These are phyloP conservation scores for Leptographium lundbergii DNA, from an alignment of 2,329 filamentous ascomycete genomes.

Conservation along the genomic window DNA sequence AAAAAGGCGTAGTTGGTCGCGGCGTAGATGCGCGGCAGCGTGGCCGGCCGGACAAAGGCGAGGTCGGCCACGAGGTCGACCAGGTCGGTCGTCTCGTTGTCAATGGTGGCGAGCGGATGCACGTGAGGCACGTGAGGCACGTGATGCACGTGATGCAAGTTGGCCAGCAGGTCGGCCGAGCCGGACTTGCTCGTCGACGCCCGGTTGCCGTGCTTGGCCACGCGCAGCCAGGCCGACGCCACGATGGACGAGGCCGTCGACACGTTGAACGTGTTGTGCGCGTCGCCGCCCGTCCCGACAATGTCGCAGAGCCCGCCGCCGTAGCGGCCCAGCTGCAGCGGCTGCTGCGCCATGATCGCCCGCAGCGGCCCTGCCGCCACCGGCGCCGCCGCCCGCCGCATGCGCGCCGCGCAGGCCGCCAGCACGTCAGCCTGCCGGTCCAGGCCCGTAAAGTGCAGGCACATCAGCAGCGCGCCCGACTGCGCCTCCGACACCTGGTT, in stretches of 20 bases:
- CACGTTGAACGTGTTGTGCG: conserved; percentile 97
- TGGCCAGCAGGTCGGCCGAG: conserved; percentile 79
- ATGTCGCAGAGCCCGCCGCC: conserved; percentile 84
- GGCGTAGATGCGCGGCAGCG: conserved; percentile 60
- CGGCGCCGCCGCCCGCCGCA: conserved; percentile 66
- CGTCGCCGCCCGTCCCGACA: conserved; percentile 91
- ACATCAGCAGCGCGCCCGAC: conserved; percentile 74
- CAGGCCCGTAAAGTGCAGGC: conserved; percentile 79
- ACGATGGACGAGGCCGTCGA: conserved; percentile 89
- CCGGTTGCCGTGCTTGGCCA: conserved; percentile 93
- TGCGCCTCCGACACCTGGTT: conserved; percentile 82
- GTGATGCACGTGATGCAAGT: conserved; percentile 42
- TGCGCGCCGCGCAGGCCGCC: conserved; percentile 68
- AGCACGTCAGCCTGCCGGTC: conserved; percentile 79
- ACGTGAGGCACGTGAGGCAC: too few relatives aligned
- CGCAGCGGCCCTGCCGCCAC: conserved; percentile 54
- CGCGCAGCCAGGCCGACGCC: conserved; percentile 69
- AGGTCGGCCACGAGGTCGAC: conserved; percentile 57
- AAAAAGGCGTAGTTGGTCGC: conserved; percentile 87
- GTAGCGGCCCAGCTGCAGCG: conserved; percentile 58
- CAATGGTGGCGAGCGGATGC: conserved; percentile 31
- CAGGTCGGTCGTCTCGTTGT: conserved; percentile 19
- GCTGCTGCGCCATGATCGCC: conserved; percentile 40
- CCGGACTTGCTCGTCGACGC: conserved; percentile 93
- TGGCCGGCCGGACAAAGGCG: conserved; percentile 57